Conservation (phyloP, 2,329 filamentous ascomycete genomes). For the Grosmannia huntii region DNA sequence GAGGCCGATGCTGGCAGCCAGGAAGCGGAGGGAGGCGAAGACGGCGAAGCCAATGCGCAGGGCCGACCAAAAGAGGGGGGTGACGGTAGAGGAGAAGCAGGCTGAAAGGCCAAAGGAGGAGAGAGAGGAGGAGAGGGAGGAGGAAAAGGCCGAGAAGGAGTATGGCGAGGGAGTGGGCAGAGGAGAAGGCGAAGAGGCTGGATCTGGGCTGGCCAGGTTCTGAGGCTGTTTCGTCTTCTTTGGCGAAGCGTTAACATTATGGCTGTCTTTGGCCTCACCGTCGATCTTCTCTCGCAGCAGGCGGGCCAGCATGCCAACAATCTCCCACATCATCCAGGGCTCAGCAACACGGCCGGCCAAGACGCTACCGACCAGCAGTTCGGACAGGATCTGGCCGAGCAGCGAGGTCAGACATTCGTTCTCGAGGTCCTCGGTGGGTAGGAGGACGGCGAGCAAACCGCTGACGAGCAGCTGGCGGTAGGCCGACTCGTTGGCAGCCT, state of each 20-base stretch:
- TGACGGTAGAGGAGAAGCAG: constrained; percentile 14
- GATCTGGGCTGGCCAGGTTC: background rate
- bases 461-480: constrained; percentile 86
- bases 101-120: constrained; percentile 12
- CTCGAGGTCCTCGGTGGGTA: constrained; percentile 85
- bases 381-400: constrained; percentile 76
- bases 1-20: constrained; percentile 50
- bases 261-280: background rate
- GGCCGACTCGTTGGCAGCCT: constrained; percentile 62
- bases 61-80: constrained; percentile 40
- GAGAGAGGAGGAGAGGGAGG: constrained; percentile 31
- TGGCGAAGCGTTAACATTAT: too few species aligned
- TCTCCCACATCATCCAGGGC: constrained; percentile 81
- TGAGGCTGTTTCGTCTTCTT: too few species aligned
- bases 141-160: background rate
- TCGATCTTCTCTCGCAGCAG: constrained; percentile 19
- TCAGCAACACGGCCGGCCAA: constrained; percentile 71
- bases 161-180: background rate
- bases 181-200: background rate
- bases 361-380: constrained; percentile 76
- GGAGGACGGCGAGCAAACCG: constrained; percentile 65
- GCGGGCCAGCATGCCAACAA: constrained; percentile 57
- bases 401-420: constrained; percentile 76
- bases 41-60: constrained; percentile 42
- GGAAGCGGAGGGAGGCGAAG: constrained; percentile 52